Evolutionary conservation across 129 eudicot species (phyloP).

Genomic region (Calendula officinalis): DNA sequence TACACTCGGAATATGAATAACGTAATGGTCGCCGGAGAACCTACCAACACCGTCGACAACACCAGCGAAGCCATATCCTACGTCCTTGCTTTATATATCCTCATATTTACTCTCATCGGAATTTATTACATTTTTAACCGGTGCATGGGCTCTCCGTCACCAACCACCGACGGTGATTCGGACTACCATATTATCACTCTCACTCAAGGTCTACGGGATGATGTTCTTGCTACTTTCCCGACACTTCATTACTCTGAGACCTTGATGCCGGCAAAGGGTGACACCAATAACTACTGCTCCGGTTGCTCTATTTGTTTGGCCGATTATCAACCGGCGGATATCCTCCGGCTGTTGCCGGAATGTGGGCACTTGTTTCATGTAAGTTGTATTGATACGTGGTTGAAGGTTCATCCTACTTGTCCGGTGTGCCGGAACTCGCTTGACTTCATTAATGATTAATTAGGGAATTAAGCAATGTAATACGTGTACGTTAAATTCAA

Average conservation of each 20-base stretch:
- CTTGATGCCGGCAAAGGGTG: neutral
- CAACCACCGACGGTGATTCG: neutral
- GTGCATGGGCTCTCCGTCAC: neutral
- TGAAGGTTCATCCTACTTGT: neutral
- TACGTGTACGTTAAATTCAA: neutral
- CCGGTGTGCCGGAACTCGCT: neutral
- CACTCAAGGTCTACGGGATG: slow-evolving; percentile 24
- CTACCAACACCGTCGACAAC: slow-evolving; percentile 1
- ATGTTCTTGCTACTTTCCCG: slow-evolving; percentile 21
- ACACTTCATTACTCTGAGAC: slow-evolving; percentile 12
- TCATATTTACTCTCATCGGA: slow-evolving; percentile 26
- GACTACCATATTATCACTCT: neutral
- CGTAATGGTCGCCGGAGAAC: slow-evolving; percentile 14
- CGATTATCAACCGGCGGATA: slow-evolving; percentile 36
- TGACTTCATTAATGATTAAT: neutral
- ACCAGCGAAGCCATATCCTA: neutral
- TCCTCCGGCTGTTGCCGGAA: slow-evolving; percentile 41
- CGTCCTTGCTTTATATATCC: slow-evolving; percentile 24
- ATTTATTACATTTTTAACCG: slow-evolving; percentile 31
- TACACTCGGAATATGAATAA: neutral
- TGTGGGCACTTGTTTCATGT: too few species aligned
- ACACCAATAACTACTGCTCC: neutral
- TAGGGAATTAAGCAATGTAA: neutral
- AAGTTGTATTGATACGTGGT: too few species aligned
- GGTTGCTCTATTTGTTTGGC: slow-evolving; percentile 34